These are phyloP conservation scores for Jamesozyma spencerorum DNA, from an alignment of 805 yeast species.

Conservation along the genomic window DNA sequence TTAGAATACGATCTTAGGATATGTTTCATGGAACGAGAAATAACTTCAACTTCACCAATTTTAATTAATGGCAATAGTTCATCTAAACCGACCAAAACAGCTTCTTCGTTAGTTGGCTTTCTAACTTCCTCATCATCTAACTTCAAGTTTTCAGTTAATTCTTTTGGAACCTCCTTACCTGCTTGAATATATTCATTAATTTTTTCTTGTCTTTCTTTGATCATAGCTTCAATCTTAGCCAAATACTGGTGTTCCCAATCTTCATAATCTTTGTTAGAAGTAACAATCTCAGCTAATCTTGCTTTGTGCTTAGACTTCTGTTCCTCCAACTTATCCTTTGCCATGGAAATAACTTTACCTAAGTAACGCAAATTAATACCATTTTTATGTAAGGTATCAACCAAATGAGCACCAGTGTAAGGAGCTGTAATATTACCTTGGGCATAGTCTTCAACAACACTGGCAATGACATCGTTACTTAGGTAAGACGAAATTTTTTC, in stretches of 20 bases:
- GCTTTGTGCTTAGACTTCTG: constrained; percentile 18
- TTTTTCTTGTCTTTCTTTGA: constrained; percentile 30
- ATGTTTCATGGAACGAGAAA: constrained; percentile 75
- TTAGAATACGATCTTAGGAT: constrained; percentile 43
- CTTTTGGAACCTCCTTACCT: constrained; percentile 30
- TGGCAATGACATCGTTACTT: constrained; percentile 50
- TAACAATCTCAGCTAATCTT: constrained; percentile 20
- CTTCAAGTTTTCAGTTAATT: constrained; percentile 27
- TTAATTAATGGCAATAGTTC: constrained; percentile 39
- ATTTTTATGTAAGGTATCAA: constrained; percentile 55
- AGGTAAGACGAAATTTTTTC: constrained; percentile 62
- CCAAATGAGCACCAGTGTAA: constrained; percentile 70
- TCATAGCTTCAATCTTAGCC: constrained; percentile 24
- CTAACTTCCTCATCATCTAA: constrained; percentile 28
- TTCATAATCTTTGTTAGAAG: constrained; percentile 26
- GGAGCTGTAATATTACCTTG: constrained; percentile 48
- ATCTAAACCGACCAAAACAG: constrained; percentile 29
- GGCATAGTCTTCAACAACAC: constrained; percentile 39
- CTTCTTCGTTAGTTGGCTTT: constrained; percentile 29
- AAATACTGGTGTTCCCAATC: constrained; percentile 27
- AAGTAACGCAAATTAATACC: constrained; percentile 89
- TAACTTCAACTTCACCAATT: constrained; percentile 50
- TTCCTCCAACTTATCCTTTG: constrained; percentile 20
- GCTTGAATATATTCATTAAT: constrained; percentile 26
- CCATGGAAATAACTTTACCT: constrained; percentile 39